Evolutionary conservation across 495 filamentous ascomycete species (phyloP).

Genomic region (Glonium stellatum): DNA sequence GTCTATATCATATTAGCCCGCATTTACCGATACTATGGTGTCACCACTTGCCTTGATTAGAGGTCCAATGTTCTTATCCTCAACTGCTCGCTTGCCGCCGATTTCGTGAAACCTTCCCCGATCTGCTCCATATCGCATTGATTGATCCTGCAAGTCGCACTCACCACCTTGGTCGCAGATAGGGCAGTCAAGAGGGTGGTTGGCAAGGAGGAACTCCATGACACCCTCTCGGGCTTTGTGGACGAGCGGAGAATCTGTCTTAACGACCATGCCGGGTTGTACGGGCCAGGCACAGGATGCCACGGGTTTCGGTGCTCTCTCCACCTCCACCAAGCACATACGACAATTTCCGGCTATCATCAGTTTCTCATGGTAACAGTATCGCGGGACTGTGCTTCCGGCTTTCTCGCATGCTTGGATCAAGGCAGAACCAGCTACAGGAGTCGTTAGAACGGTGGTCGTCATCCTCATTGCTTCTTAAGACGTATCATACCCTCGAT

Average conservation of each 20-base stretch:
- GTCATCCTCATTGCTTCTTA: conserved; percentile 32
- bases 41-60: conserved; percentile 63
- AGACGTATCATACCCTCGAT: conserved; percentile 66
- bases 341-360: conserved; percentile 99
- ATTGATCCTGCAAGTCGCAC: conserved; percentile 98
- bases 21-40: background rate
- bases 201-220: conserved; percentile 96
- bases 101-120: conserved; percentile 94
- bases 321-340: conserved; percentile 98
- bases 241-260: conserved; percentile 89
- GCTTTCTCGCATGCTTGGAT: conserved; percentile 99
- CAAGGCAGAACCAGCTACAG: conserved; percentile 73
- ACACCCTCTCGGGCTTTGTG: conserved; percentile 98
- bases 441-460: conserved; percentile 21
- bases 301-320: conserved; percentile 89
- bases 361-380: conserved; percentile 99
- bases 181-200: conserved; percentile 93
- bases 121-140: conserved; percentile 96
- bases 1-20: conserved; percentile 44
- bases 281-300: conserved; percentile 99
- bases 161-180: conserved; percentile 98
- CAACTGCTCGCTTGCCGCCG: conserved; percentile 88
- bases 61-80: conserved; percentile 99
- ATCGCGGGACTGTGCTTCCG: conserved; percentile 86
- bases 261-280: conserved; percentile 96